Evolutionary conservation across 495 filamentous ascomycete genomes (phyloP).

Genomic region (Penicillium chermesinum): DNA sequence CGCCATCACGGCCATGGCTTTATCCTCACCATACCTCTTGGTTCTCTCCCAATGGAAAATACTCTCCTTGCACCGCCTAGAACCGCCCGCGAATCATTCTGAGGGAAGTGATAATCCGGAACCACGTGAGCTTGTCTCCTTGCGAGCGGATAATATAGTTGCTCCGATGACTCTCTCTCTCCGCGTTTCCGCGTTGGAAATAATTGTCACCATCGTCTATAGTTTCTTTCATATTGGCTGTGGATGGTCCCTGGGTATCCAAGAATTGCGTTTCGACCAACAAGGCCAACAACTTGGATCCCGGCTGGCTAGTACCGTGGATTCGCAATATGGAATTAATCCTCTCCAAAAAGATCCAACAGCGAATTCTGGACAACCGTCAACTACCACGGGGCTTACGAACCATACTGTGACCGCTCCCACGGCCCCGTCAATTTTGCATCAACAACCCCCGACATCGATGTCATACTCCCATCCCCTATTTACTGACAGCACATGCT

Average conservation of each 20-base stretch:
- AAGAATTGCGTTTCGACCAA: slow-evolving; percentile 67
- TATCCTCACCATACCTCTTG: slow-evolving; percentile 68
- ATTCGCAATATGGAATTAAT: slow-evolving; percentile 32
- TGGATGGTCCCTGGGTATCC: slow-evolving; percentile 86
- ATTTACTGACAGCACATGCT: slow-evolving; percentile 78
- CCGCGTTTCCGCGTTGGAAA: slow-evolving; percentile 51
- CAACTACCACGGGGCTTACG: slow-evolving; percentile 2
- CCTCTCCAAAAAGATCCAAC: slow-evolving; percentile 37
- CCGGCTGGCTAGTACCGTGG: slow-evolving; percentile 47
- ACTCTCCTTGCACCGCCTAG: slow-evolving; percentile 69
- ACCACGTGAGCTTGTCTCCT: slow-evolving; percentile 66
- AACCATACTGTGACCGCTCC: background rate
- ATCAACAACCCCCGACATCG: slow-evolving; percentile 55
- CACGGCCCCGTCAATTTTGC: slow-evolving; percentile 30
- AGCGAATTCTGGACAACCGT: slow-evolving; percentile 29
- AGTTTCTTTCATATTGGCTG: slow-evolving; percentile 47
- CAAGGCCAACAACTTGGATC: slow-evolving; percentile 51
- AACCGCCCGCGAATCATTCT: background rate
- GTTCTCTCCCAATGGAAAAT: slow-evolving; percentile 68
- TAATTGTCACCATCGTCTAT: slow-evolving; percentile 82
- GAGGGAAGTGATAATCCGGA: slow-evolving; percentile 16
- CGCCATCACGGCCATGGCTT: slow-evolving; percentile 69
- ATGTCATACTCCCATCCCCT: slow-evolving; percentile 88
- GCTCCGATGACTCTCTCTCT: slow-evolving; percentile 77
- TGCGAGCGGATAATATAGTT: slow-evolving; percentile 75